Conservation (phyloP, 129 eudicot genomes). For the Cynara cardunculus region DNA sequence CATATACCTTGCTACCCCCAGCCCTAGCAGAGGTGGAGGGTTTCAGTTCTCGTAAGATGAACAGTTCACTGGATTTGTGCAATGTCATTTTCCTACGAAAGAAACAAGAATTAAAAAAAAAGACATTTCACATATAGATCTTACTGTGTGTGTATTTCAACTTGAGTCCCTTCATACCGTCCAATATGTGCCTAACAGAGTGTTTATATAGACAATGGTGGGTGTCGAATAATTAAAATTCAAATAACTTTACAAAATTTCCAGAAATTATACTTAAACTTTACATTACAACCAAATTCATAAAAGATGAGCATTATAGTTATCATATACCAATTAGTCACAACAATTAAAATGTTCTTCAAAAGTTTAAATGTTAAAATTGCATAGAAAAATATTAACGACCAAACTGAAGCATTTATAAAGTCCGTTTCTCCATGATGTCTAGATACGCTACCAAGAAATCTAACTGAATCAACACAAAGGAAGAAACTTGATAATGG, state of each 20-base stretch:
- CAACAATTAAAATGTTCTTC: background rate
- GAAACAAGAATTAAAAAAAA: too few species aligned
- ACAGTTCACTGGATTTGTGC: slow-evolving; percentile 59
- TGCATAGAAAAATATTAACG: background rate
- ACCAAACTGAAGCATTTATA: background rate
- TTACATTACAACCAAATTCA: background rate
- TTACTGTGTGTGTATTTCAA: background rate
- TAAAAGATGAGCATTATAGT: background rate
- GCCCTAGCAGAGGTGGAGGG: slow-evolving; percentile 61
- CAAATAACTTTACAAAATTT: background rate
- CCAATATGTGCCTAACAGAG: background rate
- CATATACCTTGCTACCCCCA: slow-evolving; percentile 45
- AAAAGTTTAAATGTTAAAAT: background rate
- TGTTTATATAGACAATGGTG: background rate
- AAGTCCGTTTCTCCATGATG: background rate
- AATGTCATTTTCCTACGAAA: slow-evolving; percentile 28
- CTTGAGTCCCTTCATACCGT: background rate
- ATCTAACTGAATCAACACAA: background rate
- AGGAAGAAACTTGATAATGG: background rate
- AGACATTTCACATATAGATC: background rate
- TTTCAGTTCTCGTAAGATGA: slow-evolving; percentile 55
- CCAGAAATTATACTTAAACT: background rate
- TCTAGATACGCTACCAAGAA: background rate
- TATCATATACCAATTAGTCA: background rate
- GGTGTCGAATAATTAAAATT: background rate